Evolutionary conservation across 2,329 filamentous ascomycete genomes (phyloP), one percentile per base, ranked within the genome.

Genomic region (Teratosphaeria nubilosa): DNA sequence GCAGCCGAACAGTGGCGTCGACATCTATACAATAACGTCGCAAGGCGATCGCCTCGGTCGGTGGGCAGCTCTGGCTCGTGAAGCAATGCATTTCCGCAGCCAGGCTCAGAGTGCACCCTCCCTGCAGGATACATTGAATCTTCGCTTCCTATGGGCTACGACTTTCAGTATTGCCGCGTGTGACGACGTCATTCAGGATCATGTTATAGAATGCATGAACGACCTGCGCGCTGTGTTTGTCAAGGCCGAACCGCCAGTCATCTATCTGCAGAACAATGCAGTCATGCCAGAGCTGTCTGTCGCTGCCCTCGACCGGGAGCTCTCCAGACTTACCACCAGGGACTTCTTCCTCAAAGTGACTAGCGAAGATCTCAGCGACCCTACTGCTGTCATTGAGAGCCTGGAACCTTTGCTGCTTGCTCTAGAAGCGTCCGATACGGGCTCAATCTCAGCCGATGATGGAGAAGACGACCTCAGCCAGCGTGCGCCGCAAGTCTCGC

Each of bases 261-360:
- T 88, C 13, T 76, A 80, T 34, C 77, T 97, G 14, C 77, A 86
- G 3, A 97, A 99, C 71, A 97, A 96, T 68, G 82, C 84, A 1
- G 82, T 91, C 22, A 95, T 99, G 86, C 84, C 90, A 0, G 88
- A 94, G 62, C 82, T 99, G 54, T 96, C 92, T 0, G 75, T 84
- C 1, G 80, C 82, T n/a, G 89, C 90, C 0, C 86, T 94, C 7
- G 91, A 97, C 62, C 86, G 90, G 57, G 92, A 99, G 70, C 87
- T 96, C 27, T 92, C 90, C 13, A 91, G 91, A 66, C 80, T 97
- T 34, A 96, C 90, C 14, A 97, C 92, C 0, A 94, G 95, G 83
- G 92, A 96, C 69, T 97, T 97, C 72, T 97, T 99, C 73, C 80
- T 91, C 55, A 89, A 86, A 41, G 82, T 99, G 0, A 97, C 97